Conservation (phyloP, 495 filamentous ascomycete genomes). For the Penicillium lividum region DNA sequence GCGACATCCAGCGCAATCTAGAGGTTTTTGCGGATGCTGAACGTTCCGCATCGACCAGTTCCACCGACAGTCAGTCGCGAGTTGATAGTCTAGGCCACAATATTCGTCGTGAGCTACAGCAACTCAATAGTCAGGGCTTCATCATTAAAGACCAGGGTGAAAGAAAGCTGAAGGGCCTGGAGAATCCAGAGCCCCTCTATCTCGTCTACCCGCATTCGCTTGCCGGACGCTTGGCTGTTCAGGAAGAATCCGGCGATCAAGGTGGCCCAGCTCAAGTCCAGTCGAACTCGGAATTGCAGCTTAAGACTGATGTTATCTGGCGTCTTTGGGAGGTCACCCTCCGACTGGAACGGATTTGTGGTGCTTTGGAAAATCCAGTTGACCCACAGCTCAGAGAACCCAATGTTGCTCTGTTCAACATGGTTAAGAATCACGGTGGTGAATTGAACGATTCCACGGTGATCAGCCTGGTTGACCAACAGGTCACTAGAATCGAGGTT, state of each 20-base stretch:
- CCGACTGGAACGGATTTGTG: conserved; percentile 89
- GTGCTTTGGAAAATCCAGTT: conserved; percentile 69
- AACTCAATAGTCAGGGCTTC: conserved; percentile 88
- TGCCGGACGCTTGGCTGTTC: conserved; percentile 70
- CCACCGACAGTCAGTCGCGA: conserved; percentile 69
- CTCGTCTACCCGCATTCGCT: conserved; percentile 89
- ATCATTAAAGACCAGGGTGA: conserved; percentile 96
- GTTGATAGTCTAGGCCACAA: conserved; percentile 55
- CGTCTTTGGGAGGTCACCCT: conserved; percentile 85
- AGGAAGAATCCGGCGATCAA: conserved; percentile 47
- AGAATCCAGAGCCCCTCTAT: conserved; percentile 95
- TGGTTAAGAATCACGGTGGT: conserved; percentile 78
- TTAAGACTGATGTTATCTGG: conserved; percentile 86
- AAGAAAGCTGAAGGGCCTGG: conserved; percentile 89
- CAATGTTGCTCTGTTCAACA: conserved; percentile 77
- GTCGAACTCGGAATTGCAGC: conserved; percentile 59
- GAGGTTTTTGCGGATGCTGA: conserved; percentile 82
- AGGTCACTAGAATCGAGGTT: conserved; percentile 94
- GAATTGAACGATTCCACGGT: conserved; percentile 86
- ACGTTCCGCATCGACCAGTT: conserved; percentile 63
- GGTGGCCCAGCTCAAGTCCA: conserved; percentile 44
- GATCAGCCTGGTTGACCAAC: conserved; percentile 86
- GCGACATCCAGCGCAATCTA: conserved; percentile 87
- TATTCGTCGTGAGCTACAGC: conserved; percentile 85
- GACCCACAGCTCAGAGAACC: conserved; percentile 62